Evolutionary conservation across 441 rosid genomes (phyloP).

Genomic region (Brassica balearica): DNA sequence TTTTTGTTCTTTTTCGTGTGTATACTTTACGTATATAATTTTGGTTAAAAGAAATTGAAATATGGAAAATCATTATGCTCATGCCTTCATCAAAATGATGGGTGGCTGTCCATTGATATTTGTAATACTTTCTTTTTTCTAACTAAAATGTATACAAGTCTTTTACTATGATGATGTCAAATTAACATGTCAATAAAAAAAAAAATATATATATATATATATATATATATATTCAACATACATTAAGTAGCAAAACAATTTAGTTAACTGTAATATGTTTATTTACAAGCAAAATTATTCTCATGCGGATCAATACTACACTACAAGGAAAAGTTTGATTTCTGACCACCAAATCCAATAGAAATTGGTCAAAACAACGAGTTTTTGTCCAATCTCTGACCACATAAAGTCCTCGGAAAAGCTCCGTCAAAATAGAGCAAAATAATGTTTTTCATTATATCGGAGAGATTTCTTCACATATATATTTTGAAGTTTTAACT

Average conservation of each 20-base stretch:
- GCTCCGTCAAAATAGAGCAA: background rate
- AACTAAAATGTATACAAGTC: too few species aligned
- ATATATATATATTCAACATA: too few species aligned
- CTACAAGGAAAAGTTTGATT: background rate
- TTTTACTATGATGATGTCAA: too few species aligned
- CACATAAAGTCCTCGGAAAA: background rate
- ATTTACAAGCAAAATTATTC: background rate
- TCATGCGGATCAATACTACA: background rate
- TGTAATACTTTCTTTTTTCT: too few species aligned
- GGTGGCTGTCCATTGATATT: too few species aligned
- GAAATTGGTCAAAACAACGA: background rate
- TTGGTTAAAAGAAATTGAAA: background rate
- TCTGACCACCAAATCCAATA: background rate
- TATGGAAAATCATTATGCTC: background rate
- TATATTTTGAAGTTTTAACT: too few species aligned
- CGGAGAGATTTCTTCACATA: too few species aligned
- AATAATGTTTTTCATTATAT: too few species aligned
- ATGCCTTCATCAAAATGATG: background rate
- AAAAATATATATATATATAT: too few species aligned
- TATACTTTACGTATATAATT: too few species aligned
- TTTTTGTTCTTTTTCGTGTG: too few species aligned
- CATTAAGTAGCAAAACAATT: background rate
- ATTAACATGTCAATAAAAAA: too few species aligned
- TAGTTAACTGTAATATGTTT: background rate
- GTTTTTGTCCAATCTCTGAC: background rate